A percentile compares a stretch with the other conserved stretches of the same genome.
Evolutionary conservation across 208 protist genomes (phyloP).

Genomic region (Phytomonas sp.): DNA sequence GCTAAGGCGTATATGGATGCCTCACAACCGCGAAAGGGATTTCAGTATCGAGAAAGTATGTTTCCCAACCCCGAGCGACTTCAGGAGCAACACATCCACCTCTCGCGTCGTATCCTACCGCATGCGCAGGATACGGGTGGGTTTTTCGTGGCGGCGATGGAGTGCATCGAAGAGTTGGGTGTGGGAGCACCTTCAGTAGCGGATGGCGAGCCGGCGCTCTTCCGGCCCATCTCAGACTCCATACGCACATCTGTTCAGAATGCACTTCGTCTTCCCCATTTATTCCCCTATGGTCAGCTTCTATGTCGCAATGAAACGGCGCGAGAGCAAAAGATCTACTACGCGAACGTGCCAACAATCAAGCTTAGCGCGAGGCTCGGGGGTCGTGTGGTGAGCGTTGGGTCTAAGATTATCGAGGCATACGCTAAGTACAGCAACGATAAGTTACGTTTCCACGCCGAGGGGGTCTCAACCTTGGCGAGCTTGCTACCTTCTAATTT

Average conservation of each 20-base stretch:
- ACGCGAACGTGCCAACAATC: constrained; percentile 39
- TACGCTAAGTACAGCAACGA: constrained; percentile 75
- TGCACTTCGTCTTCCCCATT: constrained; percentile 41
- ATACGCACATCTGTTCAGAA: constrained; percentile 32
- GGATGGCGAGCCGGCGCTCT: constrained; percentile 9
- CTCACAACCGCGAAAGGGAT: constrained; percentile 22
- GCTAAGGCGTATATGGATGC: constrained; percentile 37
- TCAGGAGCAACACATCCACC: constrained; percentile 61
- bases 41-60: constrained; percentile 73
- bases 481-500: constrained; percentile 41
- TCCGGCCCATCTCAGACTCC: constrained; percentile 31
- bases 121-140: constrained; percentile 95
- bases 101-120: constrained; percentile 86
- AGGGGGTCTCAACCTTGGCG: constrained; percentile 50
- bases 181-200: not conserved
- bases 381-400: constrained; percentile 61
- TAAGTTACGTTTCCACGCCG: constrained; percentile 61
- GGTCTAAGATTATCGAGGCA: constrained; percentile 80
- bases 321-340: constrained; percentile 78
- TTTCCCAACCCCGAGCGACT: constrained; percentile 49
- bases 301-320: constrained; percentile 47
- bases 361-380: constrained; percentile 43
- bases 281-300: constrained; percentile 49
- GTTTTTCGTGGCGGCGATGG: constrained; percentile 94
- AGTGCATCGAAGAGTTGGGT: constrained; percentile 52